Base-by-base conservation (phyloP, 164 flowering plant species). In the Vitis riparia region DNA sequence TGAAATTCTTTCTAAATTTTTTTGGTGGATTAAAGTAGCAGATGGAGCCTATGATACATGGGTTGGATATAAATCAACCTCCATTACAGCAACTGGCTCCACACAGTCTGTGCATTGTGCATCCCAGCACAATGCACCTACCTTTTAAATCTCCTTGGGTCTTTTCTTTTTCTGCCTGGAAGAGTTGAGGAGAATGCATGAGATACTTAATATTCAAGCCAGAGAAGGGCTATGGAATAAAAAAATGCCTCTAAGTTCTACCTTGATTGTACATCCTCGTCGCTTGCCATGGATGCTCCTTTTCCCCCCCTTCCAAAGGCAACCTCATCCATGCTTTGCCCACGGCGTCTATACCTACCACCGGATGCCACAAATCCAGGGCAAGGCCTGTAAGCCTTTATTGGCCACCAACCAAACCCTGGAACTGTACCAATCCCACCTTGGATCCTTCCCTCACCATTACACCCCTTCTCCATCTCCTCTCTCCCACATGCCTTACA, bases 331-430 rank as follows among this genome's bases (percentile, higher is more conserved):
- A 94, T 89, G 89, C 84, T 92, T 73, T 94, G 98, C 17, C 99
- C 99, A 2, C 61, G 84, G 47, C 99, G 80, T 73, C 81, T 75
- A 68, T 94, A 94, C 79, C 95, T 73, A 12, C 99, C 99, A 78
- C 99, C 99, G 55, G 94, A 82, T 11, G 89, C 97, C 56, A 94
- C 71, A 78, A 88, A 91, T 19, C 83, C 94, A 37, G 99, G 96
- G 65, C 98, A 92, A 62, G 99, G 98, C 83, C 98, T 79, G 71
- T 82, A 94, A 64, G 98, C 99, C 81, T 94, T 94, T 68, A 94
- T 94, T 0, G 99, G 99, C 99, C 99, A 92, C 99, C 99, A 94
- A 50, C 97, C 98, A 77, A 94, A 91, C 15, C 99, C 97, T 29
- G 97, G 97, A 17, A 94, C 81, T 8, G 96, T 91, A 50, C 92